Conservation (phyloP, 306 rosid genomes). For the Cucumis melo region DNA sequence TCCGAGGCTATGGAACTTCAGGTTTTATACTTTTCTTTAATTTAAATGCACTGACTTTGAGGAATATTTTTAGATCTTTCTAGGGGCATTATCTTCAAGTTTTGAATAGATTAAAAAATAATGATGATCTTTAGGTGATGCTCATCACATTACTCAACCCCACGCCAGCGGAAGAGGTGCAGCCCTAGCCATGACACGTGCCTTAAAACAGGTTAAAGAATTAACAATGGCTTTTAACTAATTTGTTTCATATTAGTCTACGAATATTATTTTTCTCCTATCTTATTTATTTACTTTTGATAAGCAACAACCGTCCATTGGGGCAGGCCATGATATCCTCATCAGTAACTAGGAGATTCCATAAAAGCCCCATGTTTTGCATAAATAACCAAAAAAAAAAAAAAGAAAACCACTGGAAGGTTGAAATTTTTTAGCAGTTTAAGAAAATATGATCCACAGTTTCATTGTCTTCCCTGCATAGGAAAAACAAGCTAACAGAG, state of each 20-base stretch:
- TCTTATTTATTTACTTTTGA: neutral
- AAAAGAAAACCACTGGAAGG: neutral
- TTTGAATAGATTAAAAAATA: conserved; percentile 14
- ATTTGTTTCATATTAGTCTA: neutral
- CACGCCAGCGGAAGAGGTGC: conserved; percentile 85
- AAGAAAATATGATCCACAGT: neutral
- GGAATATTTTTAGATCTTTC: neutral
- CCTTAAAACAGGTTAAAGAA: conserved; percentile 61
- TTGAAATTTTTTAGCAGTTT: neutral
- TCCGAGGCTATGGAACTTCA: conserved; percentile 95
- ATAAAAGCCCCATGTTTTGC: neutral
- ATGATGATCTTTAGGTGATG: conserved; percentile 50
- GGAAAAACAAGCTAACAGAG: neutral
- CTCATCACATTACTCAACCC: conserved; percentile 90
- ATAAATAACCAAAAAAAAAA: neutral
- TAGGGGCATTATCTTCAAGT: neutral
- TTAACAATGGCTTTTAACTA: neutral
- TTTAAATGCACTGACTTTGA: neutral
- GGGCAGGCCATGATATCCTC: neutral
- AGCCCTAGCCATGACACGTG: conserved; percentile 77
- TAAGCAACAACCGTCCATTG: neutral
- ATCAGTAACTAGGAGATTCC: neutral
- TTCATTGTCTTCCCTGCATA: neutral
- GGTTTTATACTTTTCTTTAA: conserved; percentile 18
- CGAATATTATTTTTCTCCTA: neutral